Evolutionary conservation across 2,329 filamentous ascomycete species (phyloP).

Genomic region (Harringtonia aguacate): DNA sequence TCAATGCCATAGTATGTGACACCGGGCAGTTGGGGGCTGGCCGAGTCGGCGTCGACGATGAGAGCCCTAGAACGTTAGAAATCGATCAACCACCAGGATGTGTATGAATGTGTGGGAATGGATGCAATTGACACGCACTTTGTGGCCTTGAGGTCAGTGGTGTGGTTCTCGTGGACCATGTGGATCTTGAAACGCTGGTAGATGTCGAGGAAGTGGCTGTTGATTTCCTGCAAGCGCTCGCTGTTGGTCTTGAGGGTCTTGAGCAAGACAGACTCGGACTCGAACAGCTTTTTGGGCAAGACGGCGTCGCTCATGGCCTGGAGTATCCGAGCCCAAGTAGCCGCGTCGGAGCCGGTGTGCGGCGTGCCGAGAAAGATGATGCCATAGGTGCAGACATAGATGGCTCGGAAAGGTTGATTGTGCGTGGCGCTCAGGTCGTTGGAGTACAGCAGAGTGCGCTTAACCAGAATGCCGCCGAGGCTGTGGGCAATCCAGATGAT

Average conservation of each 20-base stretch:
- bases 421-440: slow-evolving; percentile 48
- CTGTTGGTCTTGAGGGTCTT: slow-evolving; percentile 63
- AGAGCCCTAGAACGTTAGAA: slow-evolving; percentile 27
- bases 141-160: slow-evolving; percentile 56
- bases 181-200: slow-evolving; percentile 61
- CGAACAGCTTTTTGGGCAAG: slow-evolving; percentile 54
- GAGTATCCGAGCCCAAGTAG: slow-evolving; percentile 55
- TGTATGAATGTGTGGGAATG: neutral
- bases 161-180: slow-evolving; percentile 67
- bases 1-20: slow-evolving; percentile 67
- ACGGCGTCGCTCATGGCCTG: slow-evolving; percentile 58
- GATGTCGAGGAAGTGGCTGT: slow-evolving; percentile 60
- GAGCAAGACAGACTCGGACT: slow-evolving; percentile 56
- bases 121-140: slow-evolving; percentile 22
- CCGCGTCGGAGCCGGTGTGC: slow-evolving; percentile 58
- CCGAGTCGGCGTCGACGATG: slow-evolving; percentile 61
- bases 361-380: slow-evolving; percentile 71
- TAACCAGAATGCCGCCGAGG: slow-evolving; percentile 61
- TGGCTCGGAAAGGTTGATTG: slow-evolving; percentile 54
- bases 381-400: slow-evolving; percentile 66
- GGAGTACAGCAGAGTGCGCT: slow-evolving; percentile 58
- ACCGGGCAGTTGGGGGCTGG: slow-evolving; percentile 57
- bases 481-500: slow-evolving; percentile 72
- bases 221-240: slow-evolving; percentile 65
- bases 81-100: neutral